A percentile compares a stretch with the other conserved stretches of the same genome.
Conservation (phyloP, 2,329 filamentous ascomycete genomes). For the Aureobasidium sp. region DNA sequence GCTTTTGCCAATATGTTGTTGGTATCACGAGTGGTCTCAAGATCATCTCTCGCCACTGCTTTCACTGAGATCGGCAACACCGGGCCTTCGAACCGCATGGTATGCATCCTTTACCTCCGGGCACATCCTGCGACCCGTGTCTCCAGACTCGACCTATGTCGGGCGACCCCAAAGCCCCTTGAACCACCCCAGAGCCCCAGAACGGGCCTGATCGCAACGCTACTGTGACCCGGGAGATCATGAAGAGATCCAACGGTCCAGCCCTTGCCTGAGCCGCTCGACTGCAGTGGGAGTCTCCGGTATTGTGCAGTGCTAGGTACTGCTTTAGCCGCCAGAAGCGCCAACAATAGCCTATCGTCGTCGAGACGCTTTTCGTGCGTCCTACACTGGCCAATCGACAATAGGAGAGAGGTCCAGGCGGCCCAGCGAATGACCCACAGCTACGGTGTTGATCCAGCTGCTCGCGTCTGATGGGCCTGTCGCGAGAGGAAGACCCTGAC, state of each 20-base stretch:
- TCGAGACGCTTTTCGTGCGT: background rate
- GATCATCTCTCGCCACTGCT: background rate
- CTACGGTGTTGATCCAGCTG: background rate
- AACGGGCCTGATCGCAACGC: conserved; percentile 2
- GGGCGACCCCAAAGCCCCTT: background rate
- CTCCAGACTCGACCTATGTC: background rate
- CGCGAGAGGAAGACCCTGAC: background rate
- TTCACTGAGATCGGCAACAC: background rate
- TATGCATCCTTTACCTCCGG: background rate
- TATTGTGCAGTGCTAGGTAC: background rate
- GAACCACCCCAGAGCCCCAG: background rate
- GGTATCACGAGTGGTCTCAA: background rate
- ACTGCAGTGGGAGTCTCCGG: background rate
- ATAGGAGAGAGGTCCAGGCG: background rate
- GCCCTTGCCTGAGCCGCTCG: conserved; percentile 1
- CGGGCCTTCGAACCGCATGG: conserved; percentile 1
- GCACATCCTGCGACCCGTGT: background rate
- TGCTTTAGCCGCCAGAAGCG: conserved; percentile 9
- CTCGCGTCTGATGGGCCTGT: background rate
- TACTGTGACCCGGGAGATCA: conserved; percentile 1
- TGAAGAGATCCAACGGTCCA: background rate
- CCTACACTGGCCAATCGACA: background rate
- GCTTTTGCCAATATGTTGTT: background rate
- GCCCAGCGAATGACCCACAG: background rate
- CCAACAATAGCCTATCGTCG: conserved; percentile 13